These are phyloP conservation scores for Globisporangium perplexum DNA, from an alignment of 352 stramenopile genomes.

Conservation along the genomic window DNA sequence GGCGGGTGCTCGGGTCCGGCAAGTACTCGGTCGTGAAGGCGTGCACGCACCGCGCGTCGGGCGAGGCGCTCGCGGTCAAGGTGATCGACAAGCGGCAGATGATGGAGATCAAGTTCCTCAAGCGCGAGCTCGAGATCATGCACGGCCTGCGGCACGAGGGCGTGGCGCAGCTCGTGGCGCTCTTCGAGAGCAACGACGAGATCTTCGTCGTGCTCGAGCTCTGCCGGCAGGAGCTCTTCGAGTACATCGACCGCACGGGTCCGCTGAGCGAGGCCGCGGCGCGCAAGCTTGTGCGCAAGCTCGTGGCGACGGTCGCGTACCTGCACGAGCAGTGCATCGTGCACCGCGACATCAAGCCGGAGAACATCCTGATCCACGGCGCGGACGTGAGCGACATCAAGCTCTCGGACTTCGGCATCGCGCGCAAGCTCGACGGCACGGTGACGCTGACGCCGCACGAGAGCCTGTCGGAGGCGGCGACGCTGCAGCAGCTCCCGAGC, in stretches of 20 bases:
- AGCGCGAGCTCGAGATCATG: slow-evolving; percentile 87
- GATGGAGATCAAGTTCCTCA: slow-evolving; percentile 75
- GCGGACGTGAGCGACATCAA: slow-evolving; percentile 72
- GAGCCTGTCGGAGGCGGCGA: slow-evolving; percentile 57
- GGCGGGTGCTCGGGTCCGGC: slow-evolving; percentile 54
- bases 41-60: slow-evolving; percentile 28
- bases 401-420: slow-evolving; percentile 82
- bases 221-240: slow-evolving; percentile 76
- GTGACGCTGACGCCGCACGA: slow-evolving; percentile 67
- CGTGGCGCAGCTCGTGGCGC: slow-evolving; percentile 70
- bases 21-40: slow-evolving; percentile 80
- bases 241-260: slow-evolving; percentile 72
- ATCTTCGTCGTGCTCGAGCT: slow-evolving; percentile 82
- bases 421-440: slow-evolving; percentile 55
- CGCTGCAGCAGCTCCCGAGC: slow-evolving; percentile 30
- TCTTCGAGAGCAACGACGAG: slow-evolving; percentile 70
- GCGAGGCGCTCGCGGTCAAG: slow-evolving; percentile 58
- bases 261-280: slow-evolving; percentile 63
- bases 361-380: slow-evolving; percentile 74
- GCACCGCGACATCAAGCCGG: slow-evolving; percentile 83
- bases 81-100: slow-evolving; percentile 84
- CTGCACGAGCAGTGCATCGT: slow-evolving; percentile 80
- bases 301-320: slow-evolving; percentile 81
- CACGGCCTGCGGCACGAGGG: slow-evolving; percentile 63
- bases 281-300: slow-evolving; percentile 54